A percentile compares a stretch with the other conserved stretches of the same genome.
Evolutionary conservation across 495 filamentous ascomycete species (phyloP).

Genomic region (Aspergillus nidulans): DNA sequence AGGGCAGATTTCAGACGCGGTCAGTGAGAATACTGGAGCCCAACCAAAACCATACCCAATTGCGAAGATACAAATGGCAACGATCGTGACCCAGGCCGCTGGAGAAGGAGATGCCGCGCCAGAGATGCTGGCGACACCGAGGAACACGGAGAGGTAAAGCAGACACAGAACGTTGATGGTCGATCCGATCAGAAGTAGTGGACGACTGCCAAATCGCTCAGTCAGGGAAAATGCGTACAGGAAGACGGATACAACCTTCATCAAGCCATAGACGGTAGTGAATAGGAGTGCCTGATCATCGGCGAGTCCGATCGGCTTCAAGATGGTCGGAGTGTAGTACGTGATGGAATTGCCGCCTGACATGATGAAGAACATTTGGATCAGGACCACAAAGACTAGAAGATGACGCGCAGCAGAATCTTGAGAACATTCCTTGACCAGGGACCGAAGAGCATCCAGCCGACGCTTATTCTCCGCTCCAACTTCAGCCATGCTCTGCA

Average conservation of each 20-base stretch:
- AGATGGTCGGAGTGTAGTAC: constrained; percentile 67
- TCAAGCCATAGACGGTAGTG: constrained; percentile 21
- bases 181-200: constrained; percentile 22
- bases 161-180: constrained; percentile 18
- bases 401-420: constrained; percentile 49
- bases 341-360: constrained; percentile 67
- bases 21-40: constrained; percentile 23
- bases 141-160: constrained; percentile 18
- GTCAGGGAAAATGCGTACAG: constrained; percentile 23
- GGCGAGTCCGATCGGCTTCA: constrained; percentile 57
- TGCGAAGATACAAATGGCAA: constrained; percentile 24
- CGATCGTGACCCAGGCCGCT: constrained; percentile 20
- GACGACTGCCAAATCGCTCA: constrained; percentile 21
- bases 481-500: constrained; percentile 62
- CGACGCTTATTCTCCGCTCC: constrained; percentile 33
- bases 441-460: constrained; percentile 7
- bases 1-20: constrained; percentile 21
- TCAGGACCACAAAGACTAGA: constrained; percentile 56
- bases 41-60: constrained; percentile 23
- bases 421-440: constrained; percentile 26
- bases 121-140: constrained; percentile 14
- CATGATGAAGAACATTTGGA: constrained; percentile 63
- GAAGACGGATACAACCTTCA: constrained; percentile 21
- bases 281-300: constrained; percentile 30
- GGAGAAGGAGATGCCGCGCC: constrained; percentile 7